phyloP scores from a whole-genome alignment of 352 stramenopile species.

The Pythium aphanidermatum region DNA sequence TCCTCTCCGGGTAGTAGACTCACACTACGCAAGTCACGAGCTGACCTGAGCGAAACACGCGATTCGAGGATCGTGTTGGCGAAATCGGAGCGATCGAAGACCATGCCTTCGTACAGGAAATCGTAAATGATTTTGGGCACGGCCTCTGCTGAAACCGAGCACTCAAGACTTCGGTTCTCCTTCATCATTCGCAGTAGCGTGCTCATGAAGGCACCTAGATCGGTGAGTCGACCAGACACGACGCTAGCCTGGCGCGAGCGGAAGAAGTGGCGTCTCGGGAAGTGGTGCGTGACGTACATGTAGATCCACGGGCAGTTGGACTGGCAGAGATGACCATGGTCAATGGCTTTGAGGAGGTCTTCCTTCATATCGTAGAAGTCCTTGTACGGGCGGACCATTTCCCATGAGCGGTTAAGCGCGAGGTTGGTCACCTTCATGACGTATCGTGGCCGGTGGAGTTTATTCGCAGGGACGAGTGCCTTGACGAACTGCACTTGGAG shows the following conservation, averaged over 20 bases:
- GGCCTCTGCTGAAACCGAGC: conserved; percentile 41
- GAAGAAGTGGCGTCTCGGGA: conserved; percentile 72
- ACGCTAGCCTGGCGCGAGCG: conserved; percentile 57
- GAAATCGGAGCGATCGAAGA: conserved; percentile 69
- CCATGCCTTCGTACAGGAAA: conserved; percentile 80
- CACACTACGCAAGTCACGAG: background rate
- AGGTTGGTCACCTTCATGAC: conserved; percentile 74
- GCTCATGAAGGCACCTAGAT: conserved; percentile 64
- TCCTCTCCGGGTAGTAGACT: conserved; percentile 28
- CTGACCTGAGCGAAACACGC: conserved; percentile 33
- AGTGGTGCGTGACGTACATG: conserved; percentile 75
- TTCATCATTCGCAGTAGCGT: conserved; percentile 54
- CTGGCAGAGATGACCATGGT: conserved; percentile 75
- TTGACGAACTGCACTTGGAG: conserved; percentile 81
- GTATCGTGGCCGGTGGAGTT: conserved; percentile 61
- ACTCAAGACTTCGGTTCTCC: conserved; percentile 60
- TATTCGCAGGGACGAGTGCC: conserved; percentile 64
- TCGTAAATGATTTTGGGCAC: conserved; percentile 69
- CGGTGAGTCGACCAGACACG: conserved; percentile 46
- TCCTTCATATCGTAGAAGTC: conserved; percentile 82
- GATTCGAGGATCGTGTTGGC: conserved; percentile 46
- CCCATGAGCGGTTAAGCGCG: conserved; percentile 63
- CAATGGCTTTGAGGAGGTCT: conserved; percentile 37
- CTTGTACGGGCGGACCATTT: conserved; percentile 71
- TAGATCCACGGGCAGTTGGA: conserved; percentile 83